A percentile compares a stretch with the other conserved stretches of the same genome.
Evolutionary conservation across 768 basidiomycete genomes (phyloP).

Genomic region (Auriscalpium orientale): DNA sequence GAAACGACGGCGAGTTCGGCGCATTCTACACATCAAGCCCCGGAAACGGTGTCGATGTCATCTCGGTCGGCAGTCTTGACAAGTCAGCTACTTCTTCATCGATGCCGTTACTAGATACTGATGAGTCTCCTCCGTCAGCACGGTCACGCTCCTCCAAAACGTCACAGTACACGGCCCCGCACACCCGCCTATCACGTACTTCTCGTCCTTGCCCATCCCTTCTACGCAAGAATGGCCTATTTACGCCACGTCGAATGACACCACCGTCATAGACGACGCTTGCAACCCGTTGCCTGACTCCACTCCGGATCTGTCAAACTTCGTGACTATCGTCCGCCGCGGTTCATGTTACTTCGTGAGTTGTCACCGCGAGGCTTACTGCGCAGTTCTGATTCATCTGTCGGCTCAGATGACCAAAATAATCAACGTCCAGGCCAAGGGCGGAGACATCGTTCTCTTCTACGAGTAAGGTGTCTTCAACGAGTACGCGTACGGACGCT

Average conservation of each 20-base stretch:
- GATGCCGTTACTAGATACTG: neutral
- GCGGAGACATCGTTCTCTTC: slow-evolving; percentile 39
- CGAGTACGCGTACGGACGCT: too few relatives aligned
- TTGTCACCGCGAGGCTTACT: slow-evolving; percentile 26
- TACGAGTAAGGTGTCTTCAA: slow-evolving; percentile 39
- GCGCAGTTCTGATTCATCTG: too few relatives aligned
- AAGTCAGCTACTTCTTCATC: slow-evolving; percentile 22
- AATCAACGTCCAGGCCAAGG: slow-evolving; percentile 29
- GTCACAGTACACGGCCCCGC: slow-evolving; percentile 42
- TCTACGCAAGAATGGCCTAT: slow-evolving; percentile 41
- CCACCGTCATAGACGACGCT: slow-evolving; percentile 45
- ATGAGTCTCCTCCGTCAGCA: slow-evolving; percentile 22
- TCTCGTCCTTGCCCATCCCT: slow-evolving; percentile 38
- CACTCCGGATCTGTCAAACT: slow-evolving; percentile 46
- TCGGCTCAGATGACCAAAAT: too few relatives aligned
- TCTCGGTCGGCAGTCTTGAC: slow-evolving; percentile 48
- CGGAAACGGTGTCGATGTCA: slow-evolving; percentile 46
- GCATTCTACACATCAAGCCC: slow-evolving; percentile 54
- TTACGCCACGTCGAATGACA: slow-evolving; percentile 51
- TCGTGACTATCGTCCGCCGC: slow-evolving; percentile 48
- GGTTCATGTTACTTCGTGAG: slow-evolving; percentile 49
- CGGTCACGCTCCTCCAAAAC: slow-evolving; percentile 49
- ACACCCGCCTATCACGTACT: slow-evolving; percentile 49
- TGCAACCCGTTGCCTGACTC: slow-evolving; percentile 47
- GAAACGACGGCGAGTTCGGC: slow-evolving; percentile 44